Base-by-base conservation (phyloP, 345 rosid species). In the Hevea brasiliensis region DNA sequence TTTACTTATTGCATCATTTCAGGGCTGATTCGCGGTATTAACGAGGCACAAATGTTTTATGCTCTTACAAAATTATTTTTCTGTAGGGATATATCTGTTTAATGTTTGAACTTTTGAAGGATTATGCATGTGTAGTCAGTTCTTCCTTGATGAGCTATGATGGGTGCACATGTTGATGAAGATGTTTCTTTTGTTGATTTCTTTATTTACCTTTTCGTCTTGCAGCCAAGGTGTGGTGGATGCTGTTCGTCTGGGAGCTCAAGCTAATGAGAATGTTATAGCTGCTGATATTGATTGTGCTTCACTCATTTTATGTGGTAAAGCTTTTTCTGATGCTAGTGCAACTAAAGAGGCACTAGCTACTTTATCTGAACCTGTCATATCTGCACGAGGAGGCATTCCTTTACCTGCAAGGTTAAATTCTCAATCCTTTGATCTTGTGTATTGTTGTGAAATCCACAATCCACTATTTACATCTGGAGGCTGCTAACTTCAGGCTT, bases 301-400 rank as follows among this genome's bases (percentile, higher is more conserved):
- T 67, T 79, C 82, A 55, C 83, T 82, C 60, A 61, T 82, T 67
- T 63, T 82, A 67, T 79, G 76, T 61, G 81, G 76, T 20, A 70
- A 82, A 41, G 81, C 82, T 26, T 82, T 76, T 64, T 40, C 68
- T 56, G 82, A 82, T 67, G 37, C 40, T 65, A 76, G 55, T 76
- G 85, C 82, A 50, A 54, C 61, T 40, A 79, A 82, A 70, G 63
- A 76, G 63, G 79, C 75, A 32, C 69, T 76, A 76, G 53, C 72
- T 56, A 62, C 71, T 63, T 79, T 76, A 72, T 72, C 76, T 32
- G 82, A 57, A 65, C 82, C 85, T 63, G 63, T 82, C 55, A 70
- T 82, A 70, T 61, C 55, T 72, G 67, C 85, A 58, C 73, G 80
- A 6, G 81, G 85, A 29, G 85, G 81, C 23, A 71, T 82, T 66